Base-by-base conservation (phyloP, 1,284 basidiomycete genomes). In the Peniophora sp. region DNA sequence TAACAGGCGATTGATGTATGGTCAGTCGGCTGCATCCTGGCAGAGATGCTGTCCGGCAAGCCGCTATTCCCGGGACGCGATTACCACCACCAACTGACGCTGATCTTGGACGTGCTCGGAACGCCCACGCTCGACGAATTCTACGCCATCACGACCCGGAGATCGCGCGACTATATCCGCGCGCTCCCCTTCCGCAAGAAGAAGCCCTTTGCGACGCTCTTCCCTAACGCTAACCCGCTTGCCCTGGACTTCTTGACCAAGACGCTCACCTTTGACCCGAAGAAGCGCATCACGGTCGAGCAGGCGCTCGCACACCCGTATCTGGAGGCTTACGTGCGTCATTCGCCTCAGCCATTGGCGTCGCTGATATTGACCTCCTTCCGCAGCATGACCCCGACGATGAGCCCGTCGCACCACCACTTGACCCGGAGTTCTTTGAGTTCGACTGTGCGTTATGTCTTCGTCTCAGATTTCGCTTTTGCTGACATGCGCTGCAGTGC, bases 1-100 rank as follows among this genome's bases (percentile, higher is more conserved):
- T 49, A 58, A 46, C 54, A 88, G 84, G 85, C 91, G 24, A 93
- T 95, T 60, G 92, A 94, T 60, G 81, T 95, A 15, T 97, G 95
- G 95, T 94, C 92, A 10, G 91, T 98, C 24, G 95, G 95, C 5
- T 97, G 95, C 65, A 97, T 98, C 64, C 78, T 97, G 27, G 96
- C 93, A 2, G 95, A 98, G 72, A 97, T 98, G 94, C 74, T 98
- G 5, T 88, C 84, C 2, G 90, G 93, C 20, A 89, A 93, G 61
- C 94, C 95, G 0, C 76, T 98, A 15, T 98, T 98, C 76, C 96
- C 95, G 0, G 95, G 96, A 14, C 83, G 93, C 18, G 95, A 98
- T 70, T 98, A 94, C 66, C 95, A 97, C 68, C 90, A 97, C 62
- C 95, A 98, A 60, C 78, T 97, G 24, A 86, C 85, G 3, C 78